Percentiles rank a stretch among this genome's conserved stretches.
These are phyloP conservation scores for Cladosporium sphaerospermum DNA, from an alignment of 2,329 filamentous ascomycete genomes.

Conservation along the genomic window DNA sequence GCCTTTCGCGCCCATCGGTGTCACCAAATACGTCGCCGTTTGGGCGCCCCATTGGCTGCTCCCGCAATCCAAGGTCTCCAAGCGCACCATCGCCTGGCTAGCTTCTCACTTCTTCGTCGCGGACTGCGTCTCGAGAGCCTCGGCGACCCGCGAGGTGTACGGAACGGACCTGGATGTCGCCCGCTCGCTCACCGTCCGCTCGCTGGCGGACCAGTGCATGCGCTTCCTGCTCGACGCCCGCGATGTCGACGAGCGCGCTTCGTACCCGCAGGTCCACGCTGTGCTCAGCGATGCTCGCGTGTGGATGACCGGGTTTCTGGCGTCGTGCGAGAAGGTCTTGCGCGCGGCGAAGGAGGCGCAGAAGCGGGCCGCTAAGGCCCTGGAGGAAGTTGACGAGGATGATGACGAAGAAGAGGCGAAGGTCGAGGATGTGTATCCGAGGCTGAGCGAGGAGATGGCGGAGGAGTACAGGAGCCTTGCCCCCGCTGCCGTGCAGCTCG, in stretches of 20 bases:
- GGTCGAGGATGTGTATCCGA: not conserved
- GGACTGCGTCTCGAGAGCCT: not conserved
- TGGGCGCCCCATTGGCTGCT: slow-evolving; percentile 10
- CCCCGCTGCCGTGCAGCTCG: not conserved
- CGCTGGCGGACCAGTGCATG: not conserved
- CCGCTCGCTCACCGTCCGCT: slow-evolving; percentile 2
- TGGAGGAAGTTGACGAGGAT: not conserved
- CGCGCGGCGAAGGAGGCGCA: not conserved
- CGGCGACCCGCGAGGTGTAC: not conserved
- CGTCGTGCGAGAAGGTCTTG: not conserved
- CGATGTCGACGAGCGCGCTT: not conserved
- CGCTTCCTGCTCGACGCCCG: not conserved
- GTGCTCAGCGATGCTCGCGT: not conserved
- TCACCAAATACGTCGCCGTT: not conserved
- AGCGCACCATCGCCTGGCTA: slow-evolving; percentile 7
- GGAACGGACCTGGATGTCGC: slow-evolving; percentile 2
- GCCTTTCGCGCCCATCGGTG: not conserved
- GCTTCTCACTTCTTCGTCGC: slow-evolving; percentile 4
- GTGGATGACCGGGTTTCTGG: not conserved
- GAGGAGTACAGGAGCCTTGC: not conserved
- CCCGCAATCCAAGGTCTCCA: not conserved
- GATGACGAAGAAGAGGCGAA: not conserved
- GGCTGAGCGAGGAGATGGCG: slow-evolving; percentile 3
- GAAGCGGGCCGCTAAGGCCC: not conserved
- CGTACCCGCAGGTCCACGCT: not conserved